These are phyloP conservation scores for Leptographium procerum DNA, from an alignment of 2,329 filamentous ascomycete genomes.

Conservation along the genomic window DNA sequence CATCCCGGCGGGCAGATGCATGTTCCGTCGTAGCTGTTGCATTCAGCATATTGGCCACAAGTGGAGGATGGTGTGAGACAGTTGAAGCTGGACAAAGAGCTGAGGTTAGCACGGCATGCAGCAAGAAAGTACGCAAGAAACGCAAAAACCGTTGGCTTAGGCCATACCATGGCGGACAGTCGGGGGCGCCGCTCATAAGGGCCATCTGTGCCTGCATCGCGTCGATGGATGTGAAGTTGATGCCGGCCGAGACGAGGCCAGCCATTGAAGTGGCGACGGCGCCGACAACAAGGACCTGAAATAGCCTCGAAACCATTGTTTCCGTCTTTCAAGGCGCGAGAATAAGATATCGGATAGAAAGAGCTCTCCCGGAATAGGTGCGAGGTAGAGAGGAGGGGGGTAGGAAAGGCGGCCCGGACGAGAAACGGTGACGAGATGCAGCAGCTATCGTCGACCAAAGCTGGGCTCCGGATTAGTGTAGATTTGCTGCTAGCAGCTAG, in stretches of 20 bases:
- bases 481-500: too few species aligned
- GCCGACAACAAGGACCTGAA: constrained; percentile 26
- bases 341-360: not conserved
- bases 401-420: too few species aligned
- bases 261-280: constrained; percentile 27
- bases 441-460: too few species aligned
- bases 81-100: constrained; percentile 64
- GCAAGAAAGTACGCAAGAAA: not conserved
- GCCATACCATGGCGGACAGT: constrained; percentile 64
- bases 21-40: constrained; percentile 83
- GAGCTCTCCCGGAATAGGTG: not conserved
- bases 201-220: constrained; percentile 56
- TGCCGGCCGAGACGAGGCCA: constrained; percentile 24
- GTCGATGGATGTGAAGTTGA: constrained; percentile 49
- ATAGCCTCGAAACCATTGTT: constrained; percentile 1
- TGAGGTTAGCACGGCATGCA: constrained; percentile 4
- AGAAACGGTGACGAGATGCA: too few species aligned
- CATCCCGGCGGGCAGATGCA: constrained; percentile 88
- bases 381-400: not conserved
- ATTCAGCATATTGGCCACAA: constrained; percentile 82
- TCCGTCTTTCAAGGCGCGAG: not conserved
- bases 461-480: too few species aligned
- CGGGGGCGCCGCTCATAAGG: constrained; percentile 61
- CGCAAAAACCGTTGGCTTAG: not conserved
- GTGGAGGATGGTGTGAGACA: constrained; percentile 87